These are phyloP conservation scores for Craterostigma plantagineum DNA, from an alignment of 257 asterid genomes.

Conservation along the genomic window DNA sequence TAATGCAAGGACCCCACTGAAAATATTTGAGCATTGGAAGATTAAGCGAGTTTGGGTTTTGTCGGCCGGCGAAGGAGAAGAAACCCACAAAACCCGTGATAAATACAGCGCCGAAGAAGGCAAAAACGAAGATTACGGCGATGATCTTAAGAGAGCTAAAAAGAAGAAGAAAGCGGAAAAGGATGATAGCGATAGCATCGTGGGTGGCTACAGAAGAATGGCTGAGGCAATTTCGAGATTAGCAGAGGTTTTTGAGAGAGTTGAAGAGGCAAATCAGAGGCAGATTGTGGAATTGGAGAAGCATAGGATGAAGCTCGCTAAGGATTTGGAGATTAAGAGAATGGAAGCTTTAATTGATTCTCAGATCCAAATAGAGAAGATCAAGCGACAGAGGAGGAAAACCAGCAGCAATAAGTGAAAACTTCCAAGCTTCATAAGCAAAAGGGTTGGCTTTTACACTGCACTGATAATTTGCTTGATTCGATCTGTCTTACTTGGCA, in stretches of 20 bases:
- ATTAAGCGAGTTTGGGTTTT: too few relatives aligned
- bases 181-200: conserved; percentile 17
- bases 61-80: conserved; percentile 29
- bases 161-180: conserved; percentile 10
- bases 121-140: neutral
- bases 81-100: conserved; percentile 13
- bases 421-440: too few relatives aligned
- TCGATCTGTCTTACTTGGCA: too few relatives aligned
- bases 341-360: conserved; percentile 74
- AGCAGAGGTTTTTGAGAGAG: conserved; percentile 74
- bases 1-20: too few relatives aligned
- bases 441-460: too few relatives aligned
- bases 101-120: conserved; percentile 23
- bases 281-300: conserved; percentile 87
- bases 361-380: conserved; percentile 18
- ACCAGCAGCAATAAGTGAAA: too few relatives aligned
- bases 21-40: too few relatives aligned
- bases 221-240: conserved; percentile 48
- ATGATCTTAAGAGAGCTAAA: conserved; percentile 11
- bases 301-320: conserved; percentile 80
- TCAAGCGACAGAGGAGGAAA: too few relatives aligned
- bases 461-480: too few relatives aligned
- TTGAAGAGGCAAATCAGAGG: conserved; percentile 60
- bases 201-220: conserved; percentile 39
- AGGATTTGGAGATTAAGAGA: conserved; percentile 87